A percentile compares a stretch with the other conserved stretches of the same genome.
Conservation (phyloP, 768 basidiomycete genomes). For the Termitomyces sp. region DNA sequence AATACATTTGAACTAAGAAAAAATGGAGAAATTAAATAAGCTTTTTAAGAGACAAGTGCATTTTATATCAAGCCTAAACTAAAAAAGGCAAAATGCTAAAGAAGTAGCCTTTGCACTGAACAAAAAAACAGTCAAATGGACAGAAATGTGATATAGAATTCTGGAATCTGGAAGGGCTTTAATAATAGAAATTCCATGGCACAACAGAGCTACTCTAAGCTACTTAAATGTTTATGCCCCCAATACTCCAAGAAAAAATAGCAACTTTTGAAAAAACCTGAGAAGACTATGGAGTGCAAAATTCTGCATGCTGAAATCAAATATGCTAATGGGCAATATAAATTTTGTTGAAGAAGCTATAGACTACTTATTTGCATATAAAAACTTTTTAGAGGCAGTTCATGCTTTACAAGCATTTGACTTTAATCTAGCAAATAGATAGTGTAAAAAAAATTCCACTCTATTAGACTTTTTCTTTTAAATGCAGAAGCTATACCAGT, state of each 20-base stretch:
- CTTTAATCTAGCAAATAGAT: too few species aligned
- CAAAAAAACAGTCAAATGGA: too few species aligned
- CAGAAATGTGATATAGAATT: slow-evolving; percentile 21
- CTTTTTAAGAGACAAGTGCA: not conserved
- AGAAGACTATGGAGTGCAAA: not conserved
- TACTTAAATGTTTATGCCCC: not conserved
- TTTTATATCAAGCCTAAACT: too few species aligned
- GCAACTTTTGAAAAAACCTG: not conserved
- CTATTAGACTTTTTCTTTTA: too few species aligned
- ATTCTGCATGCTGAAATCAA: slow-evolving; percentile 8
- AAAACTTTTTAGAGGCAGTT: not conserved
- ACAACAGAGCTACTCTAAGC: not conserved
- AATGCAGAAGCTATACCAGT: too few species aligned
- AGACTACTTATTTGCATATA: slow-evolving; percentile 25
- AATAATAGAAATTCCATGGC: slow-evolving; percentile 9
- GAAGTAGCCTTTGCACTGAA: too few species aligned
- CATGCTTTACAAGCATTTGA: not conserved
- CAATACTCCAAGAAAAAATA: not conserved
- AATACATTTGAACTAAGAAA: not conserved
- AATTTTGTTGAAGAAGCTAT: slow-evolving; percentile 33
- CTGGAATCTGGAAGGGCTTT: slow-evolving; percentile 20
- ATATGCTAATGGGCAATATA: slow-evolving; percentile 34
- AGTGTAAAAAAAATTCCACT: too few species aligned
- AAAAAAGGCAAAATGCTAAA: too few species aligned
- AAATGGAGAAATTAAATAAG: not conserved